phyloP scores from a whole-genome alignment of 1,284 basidiomycete genomes.

The Porodaedalea pini region DNA sequence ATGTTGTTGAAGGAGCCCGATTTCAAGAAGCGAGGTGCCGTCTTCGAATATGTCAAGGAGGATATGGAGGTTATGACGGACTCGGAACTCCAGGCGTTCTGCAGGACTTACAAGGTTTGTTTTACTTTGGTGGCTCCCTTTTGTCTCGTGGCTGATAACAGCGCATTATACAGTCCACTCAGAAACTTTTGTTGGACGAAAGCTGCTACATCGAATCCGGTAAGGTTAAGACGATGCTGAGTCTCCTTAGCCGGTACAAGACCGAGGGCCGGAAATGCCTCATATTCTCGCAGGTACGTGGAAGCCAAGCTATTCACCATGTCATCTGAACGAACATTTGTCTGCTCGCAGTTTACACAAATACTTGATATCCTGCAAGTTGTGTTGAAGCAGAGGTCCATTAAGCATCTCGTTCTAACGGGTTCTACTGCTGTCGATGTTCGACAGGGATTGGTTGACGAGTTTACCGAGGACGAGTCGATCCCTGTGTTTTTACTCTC shows the following conservation, averaged over 20 bases:
- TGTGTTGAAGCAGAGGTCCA: slow-evolving; percentile 74
- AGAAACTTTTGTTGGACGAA: slow-evolving; percentile 72
- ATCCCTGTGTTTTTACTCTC: slow-evolving; percentile 94
- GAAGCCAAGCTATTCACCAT: not conserved
- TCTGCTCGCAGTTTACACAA: slow-evolving; percentile 78
- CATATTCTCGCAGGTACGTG: slow-evolving; percentile 85
- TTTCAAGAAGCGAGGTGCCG: slow-evolving; percentile 69
- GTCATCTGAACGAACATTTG: not conserved
- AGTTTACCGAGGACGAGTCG: slow-evolving; percentile 91
- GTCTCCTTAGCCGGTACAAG: slow-evolving; percentile 69
- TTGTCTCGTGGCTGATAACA: not conserved
- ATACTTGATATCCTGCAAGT: slow-evolving; percentile 90
- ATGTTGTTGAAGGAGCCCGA: slow-evolving; percentile 89
- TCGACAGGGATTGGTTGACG: slow-evolving; percentile 90
- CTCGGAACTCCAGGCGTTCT: slow-evolving; percentile 84
- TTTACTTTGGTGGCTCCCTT: not conserved
- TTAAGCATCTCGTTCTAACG: slow-evolving; percentile 86
- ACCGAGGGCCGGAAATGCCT: slow-evolving; percentile 78
- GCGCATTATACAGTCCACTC: slow-evolving; percentile 56
- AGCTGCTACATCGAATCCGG: slow-evolving; percentile 86
- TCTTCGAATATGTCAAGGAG: slow-evolving; percentile 82
- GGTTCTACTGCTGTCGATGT: slow-evolving; percentile 94
- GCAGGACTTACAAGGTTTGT: slow-evolving; percentile 74
- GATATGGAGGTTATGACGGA: slow-evolving; percentile 96
- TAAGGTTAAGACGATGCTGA: slow-evolving; percentile 77